phyloP scores from a whole-genome alignment of 805 yeast species.

The Komagataella phaffii region DNA sequence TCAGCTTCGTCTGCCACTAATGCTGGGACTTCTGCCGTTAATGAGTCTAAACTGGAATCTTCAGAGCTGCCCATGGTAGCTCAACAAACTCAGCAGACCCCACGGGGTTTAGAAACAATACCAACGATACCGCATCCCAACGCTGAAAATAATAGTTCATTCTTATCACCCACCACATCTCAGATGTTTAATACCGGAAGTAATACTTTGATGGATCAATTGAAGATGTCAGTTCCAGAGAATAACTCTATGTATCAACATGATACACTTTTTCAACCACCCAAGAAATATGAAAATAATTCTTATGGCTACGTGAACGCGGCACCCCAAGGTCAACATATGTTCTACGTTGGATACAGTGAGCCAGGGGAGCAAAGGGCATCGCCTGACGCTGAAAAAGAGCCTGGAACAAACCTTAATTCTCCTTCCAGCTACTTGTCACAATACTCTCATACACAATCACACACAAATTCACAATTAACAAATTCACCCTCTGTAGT shows the following conservation, averaged over 20 bases:
- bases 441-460: neutral
- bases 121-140: neutral
- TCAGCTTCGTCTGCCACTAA: neutral
- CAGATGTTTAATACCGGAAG: neutral
- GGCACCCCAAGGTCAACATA: neutral
- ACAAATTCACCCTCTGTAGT: constrained; percentile 4
- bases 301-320: neutral
- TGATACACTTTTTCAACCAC: neutral
- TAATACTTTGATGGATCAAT: neutral
- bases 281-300: neutral
- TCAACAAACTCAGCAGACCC: constrained; percentile 5
- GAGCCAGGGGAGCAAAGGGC: neutral
- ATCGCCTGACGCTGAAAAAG: neutral
- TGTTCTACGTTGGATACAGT: neutral
- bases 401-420: neutral
- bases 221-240: neutral
- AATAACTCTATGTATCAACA: neutral
- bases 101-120: neutral
- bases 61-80: constrained; percentile 7
- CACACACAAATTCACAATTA: neutral
- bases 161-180: neutral
- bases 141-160: neutral
- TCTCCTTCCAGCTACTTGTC: neutral
- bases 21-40: neutral
- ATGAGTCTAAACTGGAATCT: constrained; percentile 8